Evolutionary conservation across 257 asterid genomes (phyloP).

Genomic region (Linderniella brevidens): DNA sequence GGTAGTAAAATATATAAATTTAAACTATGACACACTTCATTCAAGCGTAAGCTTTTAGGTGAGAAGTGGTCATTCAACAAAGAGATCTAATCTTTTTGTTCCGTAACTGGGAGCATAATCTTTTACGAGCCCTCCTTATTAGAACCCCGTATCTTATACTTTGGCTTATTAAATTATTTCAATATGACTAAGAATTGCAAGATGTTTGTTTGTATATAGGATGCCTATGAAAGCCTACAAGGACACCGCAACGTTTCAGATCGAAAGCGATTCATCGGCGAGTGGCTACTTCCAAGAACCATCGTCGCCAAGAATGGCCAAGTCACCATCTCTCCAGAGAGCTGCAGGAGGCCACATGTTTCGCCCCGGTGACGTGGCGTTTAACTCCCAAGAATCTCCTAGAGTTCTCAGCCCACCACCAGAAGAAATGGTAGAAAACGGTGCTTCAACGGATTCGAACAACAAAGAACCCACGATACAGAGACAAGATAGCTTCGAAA

Average conservation of each 20-base stretch:
- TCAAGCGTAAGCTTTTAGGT: no score
- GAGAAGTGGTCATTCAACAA: no score
- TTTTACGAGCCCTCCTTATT: no score
- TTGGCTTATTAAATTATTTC: no score
- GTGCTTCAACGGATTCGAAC: conserved; percentile 28
- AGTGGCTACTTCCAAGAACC: conserved; percentile 73
- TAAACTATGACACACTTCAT: no score
- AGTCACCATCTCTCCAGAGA: conserved; percentile 94
- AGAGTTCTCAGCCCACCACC: conserved; percentile 70
- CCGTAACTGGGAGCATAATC: no score
- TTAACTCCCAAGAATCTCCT: conserved; percentile 70
- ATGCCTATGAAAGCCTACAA: conserved; percentile 77
- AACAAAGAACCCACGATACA: conserved; percentile 82
- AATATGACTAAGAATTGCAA: conserved; percentile 1
- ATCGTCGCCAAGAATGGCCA: conserved; percentile 79
- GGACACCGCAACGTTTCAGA: conserved; percentile 59
- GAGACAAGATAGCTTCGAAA: conserved; percentile 98
- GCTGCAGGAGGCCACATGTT: conserved; percentile 54
- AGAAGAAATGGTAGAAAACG: conserved; percentile 82
- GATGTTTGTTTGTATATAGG: conserved; percentile 31
- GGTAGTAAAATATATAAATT: no score
- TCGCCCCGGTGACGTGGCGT: conserved; percentile 52
- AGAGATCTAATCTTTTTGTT: no score
- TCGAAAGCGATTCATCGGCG: conserved; percentile 78
- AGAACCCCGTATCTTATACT: background rate